Percentiles rank a stretch among this genome's conserved stretches.
Evolutionary conservation across 2,329 filamentous ascomycete genomes (phyloP).

Genomic region (Colletotrichum gigasporum): DNA sequence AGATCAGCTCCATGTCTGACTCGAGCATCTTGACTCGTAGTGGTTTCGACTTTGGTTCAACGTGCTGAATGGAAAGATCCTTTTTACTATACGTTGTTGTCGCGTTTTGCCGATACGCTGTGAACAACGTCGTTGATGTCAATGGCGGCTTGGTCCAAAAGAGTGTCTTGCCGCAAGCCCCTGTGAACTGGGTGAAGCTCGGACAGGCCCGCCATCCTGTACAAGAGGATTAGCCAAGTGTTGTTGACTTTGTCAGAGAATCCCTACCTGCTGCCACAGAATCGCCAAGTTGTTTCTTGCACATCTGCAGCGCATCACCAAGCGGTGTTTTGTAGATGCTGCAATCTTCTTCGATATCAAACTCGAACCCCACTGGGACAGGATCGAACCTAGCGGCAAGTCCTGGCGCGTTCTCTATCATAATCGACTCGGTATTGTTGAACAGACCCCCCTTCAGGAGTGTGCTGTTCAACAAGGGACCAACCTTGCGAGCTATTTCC

Average conservation of each 20-base stretch:
- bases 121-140: conserved; percentile 31
- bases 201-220: conserved; percentile 35
- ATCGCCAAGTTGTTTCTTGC: conserved; percentile 30
- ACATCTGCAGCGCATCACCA: conserved; percentile 34
- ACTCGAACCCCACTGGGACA: conserved; percentile 1
- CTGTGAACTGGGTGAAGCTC: conserved; percentile 14
- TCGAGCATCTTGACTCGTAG: conserved; percentile 13
- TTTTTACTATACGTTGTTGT: conserved; percentile 32
- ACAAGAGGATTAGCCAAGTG: background rate
- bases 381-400: conserved; percentile 30
- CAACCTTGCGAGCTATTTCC: conserved; percentile 28
- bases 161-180: conserved; percentile 16
- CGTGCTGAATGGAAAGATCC: conserved; percentile 34
- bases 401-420: conserved; percentile 30
- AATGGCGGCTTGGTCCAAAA: conserved; percentile 27
- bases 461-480: conserved; percentile 28
- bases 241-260: too few species aligned
- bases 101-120: conserved; percentile 30
- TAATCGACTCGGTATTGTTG: conserved; percentile 25
- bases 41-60: conserved; percentile 8
- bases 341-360: conserved; percentile 30
- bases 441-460: conserved; percentile 30
- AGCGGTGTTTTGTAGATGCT: conserved; percentile 23
- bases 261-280: conserved; percentile 32
- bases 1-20: conserved; percentile 28